Evolutionary conservation across 2,329 filamentous ascomycete species (phyloP).

Genomic region (Esteya vermicola): DNA sequence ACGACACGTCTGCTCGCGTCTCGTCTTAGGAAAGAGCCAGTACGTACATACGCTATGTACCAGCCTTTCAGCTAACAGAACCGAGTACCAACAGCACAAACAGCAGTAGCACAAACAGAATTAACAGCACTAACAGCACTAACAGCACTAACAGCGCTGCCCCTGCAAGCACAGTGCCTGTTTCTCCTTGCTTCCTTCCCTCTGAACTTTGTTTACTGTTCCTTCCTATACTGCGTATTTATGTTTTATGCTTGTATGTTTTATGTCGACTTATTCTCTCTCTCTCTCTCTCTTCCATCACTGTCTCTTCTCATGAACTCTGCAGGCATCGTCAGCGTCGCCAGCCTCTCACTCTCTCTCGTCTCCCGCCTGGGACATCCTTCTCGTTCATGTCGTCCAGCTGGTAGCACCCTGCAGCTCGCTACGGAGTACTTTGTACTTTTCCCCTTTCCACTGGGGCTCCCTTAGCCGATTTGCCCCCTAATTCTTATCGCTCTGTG

Average conservation of each 20-base stretch:
- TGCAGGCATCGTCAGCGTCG: no score
- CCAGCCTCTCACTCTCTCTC: no score
- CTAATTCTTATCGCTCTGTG: no score
- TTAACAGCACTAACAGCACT: no score
- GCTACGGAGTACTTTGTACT: no score
- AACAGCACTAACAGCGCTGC: no score
- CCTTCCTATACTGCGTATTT: no score
- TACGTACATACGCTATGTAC: background rate
- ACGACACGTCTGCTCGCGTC: slow-evolving; percentile 8
- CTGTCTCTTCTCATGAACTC: background rate
- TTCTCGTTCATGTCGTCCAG: slow-evolving; percentile 8
- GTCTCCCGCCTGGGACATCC: no score
- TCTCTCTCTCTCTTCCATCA: background rate
- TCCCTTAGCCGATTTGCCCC: no score
- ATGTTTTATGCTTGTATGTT: no score
- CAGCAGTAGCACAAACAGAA: background rate
- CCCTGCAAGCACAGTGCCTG: no score
- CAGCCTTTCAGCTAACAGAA: slow-evolving; percentile 1
- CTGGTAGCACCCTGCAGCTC: slow-evolving; percentile 11
- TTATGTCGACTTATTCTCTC: no score
- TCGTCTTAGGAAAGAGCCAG: slow-evolving; percentile 1
- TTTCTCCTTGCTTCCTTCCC: background rate
- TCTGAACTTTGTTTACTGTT: background rate
- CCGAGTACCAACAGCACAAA: slow-evolving; percentile 1
- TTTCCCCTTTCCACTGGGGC: slow-evolving; percentile 8